Evolutionary conservation across 345 rosid species (phyloP).

Genomic region (Eucalyptus brandiana): DNA sequence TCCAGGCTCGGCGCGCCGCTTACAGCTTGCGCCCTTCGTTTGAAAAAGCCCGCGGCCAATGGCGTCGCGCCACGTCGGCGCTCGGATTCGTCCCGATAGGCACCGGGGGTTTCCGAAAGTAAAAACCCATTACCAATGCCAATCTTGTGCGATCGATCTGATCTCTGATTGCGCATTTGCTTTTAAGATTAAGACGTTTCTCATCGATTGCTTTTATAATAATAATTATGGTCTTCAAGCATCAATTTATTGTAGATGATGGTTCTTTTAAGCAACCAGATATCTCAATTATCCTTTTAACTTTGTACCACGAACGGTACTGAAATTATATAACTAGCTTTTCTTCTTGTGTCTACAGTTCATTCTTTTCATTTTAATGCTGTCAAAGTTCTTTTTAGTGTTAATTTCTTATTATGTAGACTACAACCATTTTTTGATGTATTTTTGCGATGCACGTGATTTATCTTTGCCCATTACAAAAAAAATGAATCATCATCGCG

Average conservation of each 20-base stretch:
- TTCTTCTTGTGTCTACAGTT: neutral
- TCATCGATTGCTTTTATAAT: neutral
- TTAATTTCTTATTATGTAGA: neutral
- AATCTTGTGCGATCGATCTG: neutral
- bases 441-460: neutral
- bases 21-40: neutral
- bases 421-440: neutral
- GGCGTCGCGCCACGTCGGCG: neutral
- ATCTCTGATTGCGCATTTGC: neutral
- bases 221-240: neutral
- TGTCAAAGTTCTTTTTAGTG: neutral
- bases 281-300: neutral
- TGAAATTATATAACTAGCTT: neutral
- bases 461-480: neutral
- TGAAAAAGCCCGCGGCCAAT: neutral
- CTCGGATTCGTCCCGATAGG: neutral
- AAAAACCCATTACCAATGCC: neutral
- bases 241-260: neutral
- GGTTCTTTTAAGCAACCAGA: neutral
- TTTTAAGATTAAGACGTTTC: neutral
- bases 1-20: neutral
- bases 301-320: neutral
- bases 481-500: neutral
- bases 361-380: neutral
- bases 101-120: neutral